phyloP scores from a whole-genome alignment of 192 early-diverging fungal species.

The Backusella australiensis region DNA sequence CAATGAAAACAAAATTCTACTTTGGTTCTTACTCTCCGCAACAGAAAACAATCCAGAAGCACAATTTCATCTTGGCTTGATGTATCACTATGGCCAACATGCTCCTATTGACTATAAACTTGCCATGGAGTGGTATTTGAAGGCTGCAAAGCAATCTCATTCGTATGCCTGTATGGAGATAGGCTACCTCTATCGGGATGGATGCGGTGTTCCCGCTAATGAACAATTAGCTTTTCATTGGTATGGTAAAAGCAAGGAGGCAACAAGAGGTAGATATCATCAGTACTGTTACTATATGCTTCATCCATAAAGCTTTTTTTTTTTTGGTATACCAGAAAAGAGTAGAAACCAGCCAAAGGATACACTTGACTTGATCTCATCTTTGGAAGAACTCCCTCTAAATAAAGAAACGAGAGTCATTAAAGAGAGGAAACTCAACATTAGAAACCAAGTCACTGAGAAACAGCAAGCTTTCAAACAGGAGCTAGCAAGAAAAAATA shows the following conservation, averaged over 20 bases:
- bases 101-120: neutral
- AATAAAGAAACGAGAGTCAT: neutral
- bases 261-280: neutral
- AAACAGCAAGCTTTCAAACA: neutral
- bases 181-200: neutral
- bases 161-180: neutral
- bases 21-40: neutral
- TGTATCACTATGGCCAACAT: neutral
- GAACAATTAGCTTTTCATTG: neutral
- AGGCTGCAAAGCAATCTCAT: neutral
- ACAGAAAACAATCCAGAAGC: neutral
- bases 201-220: neutral
- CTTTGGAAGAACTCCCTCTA: neutral
- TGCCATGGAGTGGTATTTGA: neutral
- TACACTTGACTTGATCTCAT: neutral
- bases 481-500: neutral
- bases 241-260: neutral
- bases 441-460: neutral
- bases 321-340: neutral
- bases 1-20: neutral
- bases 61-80: neutral
- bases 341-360: neutral
- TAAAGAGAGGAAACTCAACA: neutral
- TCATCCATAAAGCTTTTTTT: neutral
- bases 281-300: neutral